Base-by-base conservation (phyloP, 441 rosid genomes). In the Mallotus japonicus region DNA sequence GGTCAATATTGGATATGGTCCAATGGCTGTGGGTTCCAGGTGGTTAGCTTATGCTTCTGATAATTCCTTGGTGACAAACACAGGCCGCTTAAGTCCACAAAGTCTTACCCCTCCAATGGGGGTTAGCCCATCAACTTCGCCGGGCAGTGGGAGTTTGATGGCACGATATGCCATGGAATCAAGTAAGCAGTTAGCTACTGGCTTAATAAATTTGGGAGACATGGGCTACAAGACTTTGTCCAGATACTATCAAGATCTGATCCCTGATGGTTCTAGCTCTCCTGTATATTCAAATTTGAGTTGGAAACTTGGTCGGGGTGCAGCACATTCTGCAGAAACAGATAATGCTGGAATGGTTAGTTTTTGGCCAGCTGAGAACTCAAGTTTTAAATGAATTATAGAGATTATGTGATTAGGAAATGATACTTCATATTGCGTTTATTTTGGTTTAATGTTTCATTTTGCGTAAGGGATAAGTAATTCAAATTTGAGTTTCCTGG, bases 81-180 rank as follows among this genome's bases (percentile, higher is more conserved):
- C 89, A 50, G 96, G 97, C 73, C 93, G 98, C 76, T 76, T 95
- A 73, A 93, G 98, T 83, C 99, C 99, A 37, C 97, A 93, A 78
- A 90, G 88, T 75, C 90, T 91, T 78, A 89, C 92, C 70, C 96
- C 95, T 82, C 93, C 94, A 67, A 92, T 97, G 53, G 92, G 94
- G 42, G 89, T 95, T 68, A 95, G 98, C 81, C 99, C 98, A 71
- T 93, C 99, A 74, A 91, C 98, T 49, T 93, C 98, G 8, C 98
- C 98, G 2, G 81, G 95, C 83, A 81, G 78, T 62, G 96, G 97
- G 58, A 92, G 76, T 75, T 82, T 93, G 79, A 84, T 95, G 87
- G 99, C 97, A 59, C 88, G 97, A 34, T 95, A 91, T 82, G 98
- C 97, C 40, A 88, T 95, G 95, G 98, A 93, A 82, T 91, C 99